phyloP scores from a whole-genome alignment of 306 rosid genomes.

The Prunus mira region DNA sequence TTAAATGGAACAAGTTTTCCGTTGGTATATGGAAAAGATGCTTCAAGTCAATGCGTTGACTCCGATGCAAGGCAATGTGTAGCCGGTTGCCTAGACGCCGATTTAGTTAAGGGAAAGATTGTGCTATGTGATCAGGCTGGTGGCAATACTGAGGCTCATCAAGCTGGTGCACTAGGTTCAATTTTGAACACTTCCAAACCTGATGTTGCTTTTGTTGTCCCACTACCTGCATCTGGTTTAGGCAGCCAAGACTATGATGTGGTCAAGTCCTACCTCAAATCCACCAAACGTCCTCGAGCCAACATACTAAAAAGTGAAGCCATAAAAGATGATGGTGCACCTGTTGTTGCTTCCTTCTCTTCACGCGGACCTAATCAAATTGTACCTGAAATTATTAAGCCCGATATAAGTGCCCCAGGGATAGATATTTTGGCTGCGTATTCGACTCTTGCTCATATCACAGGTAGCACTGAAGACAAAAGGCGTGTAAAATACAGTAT shows the following conservation, averaged over 20 bases:
- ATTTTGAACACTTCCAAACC: not conserved
- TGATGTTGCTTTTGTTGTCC: not conserved
- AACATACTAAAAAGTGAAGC: slow-evolving; percentile 22
- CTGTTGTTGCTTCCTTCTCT: slow-evolving; percentile 34
- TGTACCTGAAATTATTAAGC: slow-evolving; percentile 31
- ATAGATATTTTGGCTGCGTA: slow-evolving; percentile 37
- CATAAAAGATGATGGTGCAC: slow-evolving; percentile 18
- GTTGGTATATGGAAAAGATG: not conserved
- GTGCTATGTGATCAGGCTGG: not conserved
- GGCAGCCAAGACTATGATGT: not conserved
- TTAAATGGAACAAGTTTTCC: slow-evolving; percentile 1
- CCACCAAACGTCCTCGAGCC: slow-evolving; percentile 14
- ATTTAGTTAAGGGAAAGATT: not conserved
- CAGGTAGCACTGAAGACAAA: not conserved
- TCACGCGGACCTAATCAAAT: slow-evolving; percentile 36
- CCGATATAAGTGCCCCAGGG: slow-evolving; percentile 39
- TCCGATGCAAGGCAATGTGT: not conserved
- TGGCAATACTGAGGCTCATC: not conserved
- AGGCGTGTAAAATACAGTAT: slow-evolving; percentile 26
- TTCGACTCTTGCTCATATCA: not conserved
- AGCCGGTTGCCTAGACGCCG: not conserved
- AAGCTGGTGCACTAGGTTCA: not conserved
- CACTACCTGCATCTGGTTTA: not conserved
- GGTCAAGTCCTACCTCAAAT: not conserved
- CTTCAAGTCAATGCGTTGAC: not conserved